Evolutionary conservation across 2,329 filamentous ascomycete species (phyloP).

Genomic region (Colletotrichum noveboracense): DNA sequence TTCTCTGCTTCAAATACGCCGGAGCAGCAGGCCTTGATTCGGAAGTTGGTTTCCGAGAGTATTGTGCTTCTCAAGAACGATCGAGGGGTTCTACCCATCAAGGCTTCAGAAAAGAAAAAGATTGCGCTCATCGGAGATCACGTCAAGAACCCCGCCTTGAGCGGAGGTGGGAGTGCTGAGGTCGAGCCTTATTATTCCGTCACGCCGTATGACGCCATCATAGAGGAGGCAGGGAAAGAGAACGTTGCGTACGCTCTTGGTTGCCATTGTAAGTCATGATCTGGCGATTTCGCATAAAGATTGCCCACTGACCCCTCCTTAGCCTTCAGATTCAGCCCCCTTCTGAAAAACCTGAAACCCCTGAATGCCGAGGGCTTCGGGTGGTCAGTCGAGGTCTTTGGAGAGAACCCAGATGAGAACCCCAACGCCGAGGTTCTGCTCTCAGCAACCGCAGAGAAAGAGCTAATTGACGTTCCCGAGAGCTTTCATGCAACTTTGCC

Average conservation of each 20-base stretch:
- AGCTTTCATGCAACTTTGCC: slow-evolving; percentile 16
- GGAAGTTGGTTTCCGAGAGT: slow-evolving; percentile 69
- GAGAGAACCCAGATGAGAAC: slow-evolving; percentile 10
- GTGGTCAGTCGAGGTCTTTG: slow-evolving; percentile 19
- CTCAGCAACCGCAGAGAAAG: slow-evolving; percentile 9
- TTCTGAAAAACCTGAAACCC: slow-evolving; percentile 2
- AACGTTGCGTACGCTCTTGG: slow-evolving; percentile 60
- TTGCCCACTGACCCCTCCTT: not conserved
- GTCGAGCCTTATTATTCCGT: slow-evolving; percentile 69
- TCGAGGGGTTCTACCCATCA: slow-evolving; percentile 64
- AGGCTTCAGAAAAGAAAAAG: slow-evolving; percentile 57
- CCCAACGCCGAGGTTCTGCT: not conserved
- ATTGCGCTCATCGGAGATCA: slow-evolving; percentile 27
- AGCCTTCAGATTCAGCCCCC: slow-evolving; percentile 22
- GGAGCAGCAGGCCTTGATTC: slow-evolving; percentile 64
- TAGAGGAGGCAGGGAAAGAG: slow-evolving; percentile 31
- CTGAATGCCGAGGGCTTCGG: not conserved
- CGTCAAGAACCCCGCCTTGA: slow-evolving; percentile 27
- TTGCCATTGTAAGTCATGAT: slow-evolving; percentile 49
- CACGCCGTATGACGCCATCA: slow-evolving; percentile 74
- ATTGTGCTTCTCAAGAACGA: slow-evolving; percentile 81
- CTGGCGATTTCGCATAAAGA: not conserved
- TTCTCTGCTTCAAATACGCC: slow-evolving; percentile 52
- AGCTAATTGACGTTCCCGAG: slow-evolving; percentile 18
- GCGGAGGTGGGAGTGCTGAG: slow-evolving; percentile 69